These are phyloP conservation scores for Metrosideros polymorpha DNA, from an alignment of 441 rosid genomes.

Conservation along the genomic window DNA sequence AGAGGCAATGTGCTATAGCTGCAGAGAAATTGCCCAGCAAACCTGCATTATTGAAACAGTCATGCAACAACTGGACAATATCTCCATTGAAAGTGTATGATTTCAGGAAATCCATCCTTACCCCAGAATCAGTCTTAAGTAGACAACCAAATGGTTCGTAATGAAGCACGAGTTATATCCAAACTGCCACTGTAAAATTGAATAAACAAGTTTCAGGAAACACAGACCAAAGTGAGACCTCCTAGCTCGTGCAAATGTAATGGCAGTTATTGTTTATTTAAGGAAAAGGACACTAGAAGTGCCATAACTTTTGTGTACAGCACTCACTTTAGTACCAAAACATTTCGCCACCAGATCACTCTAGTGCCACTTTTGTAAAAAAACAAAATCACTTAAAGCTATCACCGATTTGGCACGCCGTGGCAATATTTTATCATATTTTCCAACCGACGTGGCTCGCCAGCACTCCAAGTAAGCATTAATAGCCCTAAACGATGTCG, in stretches of 20 bases:
- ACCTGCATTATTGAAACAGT: constrained; percentile 32
- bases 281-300: too few relatives aligned
- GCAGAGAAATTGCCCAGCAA: constrained; percentile 67
- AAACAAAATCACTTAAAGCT: too few relatives aligned
- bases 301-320: too few relatives aligned
- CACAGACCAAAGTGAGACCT: background rate
- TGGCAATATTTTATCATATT: too few relatives aligned
- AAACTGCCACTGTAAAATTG: constrained; percentile 51
- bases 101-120: constrained; percentile 12
- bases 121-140: constrained; percentile 72
- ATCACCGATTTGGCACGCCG: too few relatives aligned
- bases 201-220: background rate
- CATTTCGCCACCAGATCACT: too few relatives aligned
- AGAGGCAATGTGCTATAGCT: constrained; percentile 70
- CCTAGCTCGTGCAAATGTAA: background rate
- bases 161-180: constrained; percentile 63
- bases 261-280: background rate
- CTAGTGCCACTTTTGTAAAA: too few relatives aligned
- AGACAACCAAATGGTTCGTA: constrained; percentile 50
- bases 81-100: background rate
- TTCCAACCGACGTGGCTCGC: too few relatives aligned
- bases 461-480: too few relatives aligned
- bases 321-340: too few relatives aligned
- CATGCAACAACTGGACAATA: background rate
- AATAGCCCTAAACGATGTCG: too few relatives aligned